These are phyloP conservation scores for Clonostachys byssicola DNA, from an alignment of 2,329 filamentous ascomycete species.

Conservation along the genomic window DNA sequence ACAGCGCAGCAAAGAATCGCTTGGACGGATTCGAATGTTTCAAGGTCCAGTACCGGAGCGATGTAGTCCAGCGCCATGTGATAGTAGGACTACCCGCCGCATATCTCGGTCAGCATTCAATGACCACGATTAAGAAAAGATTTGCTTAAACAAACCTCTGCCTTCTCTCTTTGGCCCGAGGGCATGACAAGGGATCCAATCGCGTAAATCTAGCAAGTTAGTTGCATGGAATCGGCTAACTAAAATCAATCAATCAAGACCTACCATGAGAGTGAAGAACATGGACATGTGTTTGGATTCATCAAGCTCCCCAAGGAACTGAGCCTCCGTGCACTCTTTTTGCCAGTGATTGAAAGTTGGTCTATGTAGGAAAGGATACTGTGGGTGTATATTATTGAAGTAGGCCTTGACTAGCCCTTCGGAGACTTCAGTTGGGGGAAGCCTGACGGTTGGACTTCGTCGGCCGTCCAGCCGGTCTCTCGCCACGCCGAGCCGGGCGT, in stretches of 20 bases:
- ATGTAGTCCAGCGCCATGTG: slow-evolving; percentile 11
- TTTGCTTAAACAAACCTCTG: slow-evolving; percentile 2
- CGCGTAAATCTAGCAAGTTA: slow-evolving; percentile 6
- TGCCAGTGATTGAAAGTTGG: slow-evolving; percentile 11
- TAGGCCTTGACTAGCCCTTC: slow-evolving; percentile 17
- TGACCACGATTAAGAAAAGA: slow-evolving; percentile 1
- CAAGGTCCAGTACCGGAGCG: slow-evolving; percentile 10
- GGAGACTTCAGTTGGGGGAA: too few species aligned
- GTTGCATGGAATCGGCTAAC: slow-evolving; percentile 17
- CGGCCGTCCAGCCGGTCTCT: neutral
- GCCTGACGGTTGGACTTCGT: too few species aligned
- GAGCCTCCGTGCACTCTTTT: neutral
- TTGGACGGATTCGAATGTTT: slow-evolving; percentile 23
- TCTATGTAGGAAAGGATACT: slow-evolving; percentile 29
- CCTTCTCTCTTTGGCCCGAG: slow-evolving; percentile 1
- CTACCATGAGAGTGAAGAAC: slow-evolving; percentile 2
- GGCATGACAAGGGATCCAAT: slow-evolving; percentile 2
- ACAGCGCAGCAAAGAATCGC: slow-evolving; percentile 22
- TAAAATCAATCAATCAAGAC: neutral
- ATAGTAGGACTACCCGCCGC: slow-evolving; percentile 8
- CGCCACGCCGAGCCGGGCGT: neutral
- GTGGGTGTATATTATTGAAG: slow-evolving; percentile 28
- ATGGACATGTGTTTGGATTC: neutral
- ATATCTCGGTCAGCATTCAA: neutral
- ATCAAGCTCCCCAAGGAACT: neutral